Evolutionary conservation across 2,329 filamentous ascomycete genomes (phyloP), one percentile per base, ranked within the genome.

Genomic region (Incumbomyces delicatus): DNA sequence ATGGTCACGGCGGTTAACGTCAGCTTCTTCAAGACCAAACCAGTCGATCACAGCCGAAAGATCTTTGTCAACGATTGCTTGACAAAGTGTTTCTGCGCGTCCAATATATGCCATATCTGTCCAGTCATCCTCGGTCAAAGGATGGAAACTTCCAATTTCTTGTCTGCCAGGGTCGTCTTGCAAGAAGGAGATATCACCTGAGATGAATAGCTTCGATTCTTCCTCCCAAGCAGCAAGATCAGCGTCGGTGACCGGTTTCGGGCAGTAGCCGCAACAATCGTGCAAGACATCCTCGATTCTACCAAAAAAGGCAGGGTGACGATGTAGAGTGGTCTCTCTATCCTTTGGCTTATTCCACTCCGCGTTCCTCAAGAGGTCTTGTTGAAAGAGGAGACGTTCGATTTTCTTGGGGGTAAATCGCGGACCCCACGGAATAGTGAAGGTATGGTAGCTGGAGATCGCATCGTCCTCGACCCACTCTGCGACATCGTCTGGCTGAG

Each of bases 21-120:
- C 80, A 2, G 80, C 74, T 1, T 70, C 80, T 48, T 87, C 80
- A 17, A 31, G 37, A 11, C 41, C 50, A 10, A 76, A 65, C 81
- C 85, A 94, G 53, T 80, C 77, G 55, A 78, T 64, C 2, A 94
- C 83, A 51, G 78, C 75, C 32, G 85, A 80, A 2, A 83, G 55
- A 61, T 94, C 81, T 1, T 75, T 71, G 55, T 88, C 80, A 3
- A 89, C 78, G 48, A 94, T 94, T 1, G 85, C 87, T 58, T 88
- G 83, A 58, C 85, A 94, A 1, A 94, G 72, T 13, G 76, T 72
- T 32, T 78, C 80, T 1, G 85, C 89, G 54, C 88, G 85, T 10
- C 86, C 85, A 31, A 94, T 75, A 54, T 94, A 94, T 0, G 87
- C 86, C 86, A 94, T 92, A 53, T 89, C 85, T 1, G 87, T 92